phyloP scores from a whole-genome alignment of 192 early-diverging fungal species.

The Entomortierella chlamydospora region DNA sequence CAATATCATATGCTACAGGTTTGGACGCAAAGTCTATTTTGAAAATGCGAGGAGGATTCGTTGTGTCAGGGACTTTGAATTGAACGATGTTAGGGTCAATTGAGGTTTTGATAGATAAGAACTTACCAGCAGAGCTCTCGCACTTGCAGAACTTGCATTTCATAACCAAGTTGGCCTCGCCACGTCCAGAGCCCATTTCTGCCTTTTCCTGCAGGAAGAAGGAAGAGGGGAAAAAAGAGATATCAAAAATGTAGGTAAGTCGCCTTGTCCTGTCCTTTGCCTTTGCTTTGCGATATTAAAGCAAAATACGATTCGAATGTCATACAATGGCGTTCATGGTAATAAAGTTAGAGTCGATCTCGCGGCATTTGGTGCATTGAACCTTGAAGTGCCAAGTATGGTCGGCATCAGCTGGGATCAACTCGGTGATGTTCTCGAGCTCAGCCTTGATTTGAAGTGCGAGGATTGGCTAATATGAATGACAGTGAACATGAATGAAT shows the following conservation, averaged over 20 bases:
- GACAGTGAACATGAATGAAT: background rate
- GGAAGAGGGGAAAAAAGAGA: slow-evolving; percentile 9
- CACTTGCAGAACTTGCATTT: slow-evolving; percentile 91
- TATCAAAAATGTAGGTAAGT: no score
- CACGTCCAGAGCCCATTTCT: slow-evolving; percentile 78
- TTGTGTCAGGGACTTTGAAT: background rate
- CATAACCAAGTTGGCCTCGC: slow-evolving; percentile 90
- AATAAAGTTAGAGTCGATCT: slow-evolving; percentile 75
- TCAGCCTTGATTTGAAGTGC: slow-evolving; percentile 80
- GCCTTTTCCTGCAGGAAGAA: slow-evolving; percentile 58
- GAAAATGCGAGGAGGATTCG: background rate
- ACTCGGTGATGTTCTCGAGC: slow-evolving; percentile 83
- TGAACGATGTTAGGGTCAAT: no score
- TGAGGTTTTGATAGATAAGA: no score
- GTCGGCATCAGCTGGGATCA: slow-evolving; percentile 69
- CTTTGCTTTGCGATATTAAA: no score
- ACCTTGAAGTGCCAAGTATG: slow-evolving; percentile 81
- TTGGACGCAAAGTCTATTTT: slow-evolving; percentile 50
- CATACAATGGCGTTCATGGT: slow-evolving; percentile 69
- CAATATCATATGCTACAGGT: slow-evolving; percentile 66
- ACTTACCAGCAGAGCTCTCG: slow-evolving; percentile 71
- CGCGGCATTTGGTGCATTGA: slow-evolving; percentile 85
- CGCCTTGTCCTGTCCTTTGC: no score
- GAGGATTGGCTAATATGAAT: slow-evolving; percentile 44
- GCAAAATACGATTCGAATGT: background rate